phyloP scores from a whole-genome alignment of 164 flowering plant species.

The Piper longum region DNA sequence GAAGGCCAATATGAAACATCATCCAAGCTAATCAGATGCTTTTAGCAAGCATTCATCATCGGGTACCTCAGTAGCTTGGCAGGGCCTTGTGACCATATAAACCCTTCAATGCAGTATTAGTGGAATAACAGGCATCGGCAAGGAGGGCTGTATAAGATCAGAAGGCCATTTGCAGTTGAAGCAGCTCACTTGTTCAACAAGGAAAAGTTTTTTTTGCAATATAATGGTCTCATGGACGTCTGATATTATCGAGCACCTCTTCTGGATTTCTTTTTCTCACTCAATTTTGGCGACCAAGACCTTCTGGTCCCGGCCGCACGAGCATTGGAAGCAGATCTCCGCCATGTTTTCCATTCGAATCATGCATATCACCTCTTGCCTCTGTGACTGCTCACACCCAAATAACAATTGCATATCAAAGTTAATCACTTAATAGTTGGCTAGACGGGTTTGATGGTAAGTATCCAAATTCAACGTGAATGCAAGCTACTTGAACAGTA shows the following conservation, averaged over 20 bases:
- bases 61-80: too few relatives aligned
- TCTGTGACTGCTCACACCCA: not conserved
- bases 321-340: not conserved
- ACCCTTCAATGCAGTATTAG: not conserved
- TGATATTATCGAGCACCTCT: not conserved
- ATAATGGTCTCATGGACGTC: not conserved
- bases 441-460: too few relatives aligned
- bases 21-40: not conserved
- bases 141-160: not conserved
- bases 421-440: too few relatives aligned
- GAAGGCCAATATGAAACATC: not conserved
- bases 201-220: not conserved
- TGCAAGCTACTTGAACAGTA: too few relatives aligned
- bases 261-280: not conserved
- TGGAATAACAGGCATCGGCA: not conserved
- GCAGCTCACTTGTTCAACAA: not conserved
- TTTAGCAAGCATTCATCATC: too few relatives aligned
- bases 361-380: not conserved
- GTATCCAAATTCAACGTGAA: too few relatives aligned
- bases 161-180: not conserved
- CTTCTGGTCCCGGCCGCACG: not conserved
- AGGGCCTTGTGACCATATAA: not conserved
- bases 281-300: not conserved
- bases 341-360: not conserved
- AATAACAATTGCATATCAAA: not conserved